A percentile compares a stretch with the other conserved stretches of the same genome.
Conservation (phyloP, 1,284 basidiomycete species). For the Waitea zeae region DNA sequence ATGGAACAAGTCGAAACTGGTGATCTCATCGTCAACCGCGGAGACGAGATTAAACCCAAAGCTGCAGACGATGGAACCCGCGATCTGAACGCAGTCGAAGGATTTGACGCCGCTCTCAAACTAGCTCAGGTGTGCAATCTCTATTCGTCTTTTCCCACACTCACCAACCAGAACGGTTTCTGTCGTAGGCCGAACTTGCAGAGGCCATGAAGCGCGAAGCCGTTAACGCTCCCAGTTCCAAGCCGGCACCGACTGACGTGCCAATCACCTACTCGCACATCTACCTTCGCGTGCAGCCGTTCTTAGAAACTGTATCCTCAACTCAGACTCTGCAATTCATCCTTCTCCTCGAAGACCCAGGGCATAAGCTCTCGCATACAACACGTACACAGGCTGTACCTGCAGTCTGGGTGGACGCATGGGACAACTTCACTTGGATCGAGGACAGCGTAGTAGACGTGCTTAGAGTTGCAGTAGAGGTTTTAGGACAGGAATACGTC, state of each 20-base stretch:
- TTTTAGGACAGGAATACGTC: conserved; percentile 78
- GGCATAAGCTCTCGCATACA: conserved; percentile 57
- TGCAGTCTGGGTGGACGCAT: conserved; percentile 66
- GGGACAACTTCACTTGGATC: conserved; percentile 91
- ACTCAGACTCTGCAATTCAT: conserved; percentile 69
- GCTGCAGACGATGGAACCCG: conserved; percentile 27
- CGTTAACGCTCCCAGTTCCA: conserved; percentile 17
- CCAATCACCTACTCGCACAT: conserved; percentile 85
- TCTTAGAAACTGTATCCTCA: conserved; percentile 33
- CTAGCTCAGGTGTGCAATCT: conserved; percentile 49
- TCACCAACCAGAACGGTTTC: too few species aligned
- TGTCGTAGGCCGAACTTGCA: conserved; percentile 60
- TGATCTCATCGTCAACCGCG: conserved; percentile 76
- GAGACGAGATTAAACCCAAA: conserved; percentile 57
- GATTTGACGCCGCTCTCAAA: conserved; percentile 70
- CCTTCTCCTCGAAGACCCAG: conserved; percentile 68
- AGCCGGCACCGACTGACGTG: conserved; percentile 28
- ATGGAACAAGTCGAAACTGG: conserved; percentile 92
- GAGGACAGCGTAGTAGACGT: conserved; percentile 84
- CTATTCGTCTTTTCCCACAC: conserved; percentile 2
- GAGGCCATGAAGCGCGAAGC: conserved; percentile 59
- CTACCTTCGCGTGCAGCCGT: conserved; percentile 88
- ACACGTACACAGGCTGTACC: conserved; percentile 75
- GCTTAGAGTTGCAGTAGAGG: conserved; percentile 66
- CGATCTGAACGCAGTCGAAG: conserved; percentile 72